Evolutionary conservation across 257 asterid genomes (phyloP).

Genomic region (Nicotiana sylvestris): DNA sequence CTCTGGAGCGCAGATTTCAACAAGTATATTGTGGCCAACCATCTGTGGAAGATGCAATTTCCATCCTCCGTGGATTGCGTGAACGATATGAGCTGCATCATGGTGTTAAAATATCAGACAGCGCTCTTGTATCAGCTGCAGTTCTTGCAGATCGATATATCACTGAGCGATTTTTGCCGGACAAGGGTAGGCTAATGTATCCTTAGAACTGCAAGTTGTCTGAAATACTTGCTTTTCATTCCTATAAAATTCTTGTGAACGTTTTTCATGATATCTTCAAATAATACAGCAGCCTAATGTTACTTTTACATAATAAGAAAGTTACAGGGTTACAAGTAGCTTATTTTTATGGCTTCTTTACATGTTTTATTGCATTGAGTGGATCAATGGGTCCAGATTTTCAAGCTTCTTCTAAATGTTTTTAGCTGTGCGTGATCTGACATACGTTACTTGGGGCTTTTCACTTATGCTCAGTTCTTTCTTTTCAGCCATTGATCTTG

Average conservation of each 20-base stretch:
- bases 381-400: background rate
- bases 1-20: constrained; percentile 88
- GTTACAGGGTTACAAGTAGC: background rate
- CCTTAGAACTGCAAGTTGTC: background rate
- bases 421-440: background rate
- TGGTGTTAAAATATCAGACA: constrained; percentile 89
- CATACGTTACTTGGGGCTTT: background rate
- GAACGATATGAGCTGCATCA: constrained; percentile 94
- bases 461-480: constrained; percentile 7
- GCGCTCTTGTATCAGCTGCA: constrained; percentile 90
- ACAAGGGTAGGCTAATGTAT: constrained; percentile 54
- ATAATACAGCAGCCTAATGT: background rate
- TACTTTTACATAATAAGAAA: background rate
- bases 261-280: background rate
- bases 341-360: background rate
- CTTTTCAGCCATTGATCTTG: constrained; percentile 84
- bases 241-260: background rate
- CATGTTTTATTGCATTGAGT: background rate
- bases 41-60: constrained; percentile 84
- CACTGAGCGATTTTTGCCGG: constrained; percentile 89
- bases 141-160: constrained; percentile 80
- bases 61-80: constrained; percentile 90
- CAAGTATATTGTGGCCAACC: constrained; percentile 94
- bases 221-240: background rate
- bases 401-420: background rate